Evolutionary conservation across 768 basidiomycete genomes (phyloP), one percentile per base, ranked within the genome.

Genomic region (Kwoniella pini): DNA sequence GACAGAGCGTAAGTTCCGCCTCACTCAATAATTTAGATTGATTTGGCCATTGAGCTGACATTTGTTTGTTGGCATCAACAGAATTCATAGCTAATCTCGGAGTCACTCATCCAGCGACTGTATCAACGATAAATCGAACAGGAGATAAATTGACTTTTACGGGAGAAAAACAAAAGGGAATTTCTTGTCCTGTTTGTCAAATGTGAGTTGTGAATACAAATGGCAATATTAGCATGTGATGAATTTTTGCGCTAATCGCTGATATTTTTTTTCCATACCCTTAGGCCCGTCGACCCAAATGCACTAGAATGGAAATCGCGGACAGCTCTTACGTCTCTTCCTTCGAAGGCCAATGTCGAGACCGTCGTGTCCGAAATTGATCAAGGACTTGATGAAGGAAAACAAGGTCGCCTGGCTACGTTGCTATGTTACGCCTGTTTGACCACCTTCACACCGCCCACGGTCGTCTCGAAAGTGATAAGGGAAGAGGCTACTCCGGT

Each of bases 81-180:
- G 77, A 72, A 52, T 78, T 78, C 59, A 73, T 78, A 46, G 69
- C 69, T 21, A 66, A 64, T 27, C 57, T 78, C 13, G 65, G 62
- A 28, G 70, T 69, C 3, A 71, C 73, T 10, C 77, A 78, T 58
- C 77, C 77, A 3, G 64, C 73, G 4, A 78, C 77, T 6, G 77
- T 78, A n/a, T 78, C 77, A 4, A 78, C 77, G 15, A 78, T 78
- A 28, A 70, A 68, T 43, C 60, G 74, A 30, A 78, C 77, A 5
- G 77, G 77, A 2, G 75, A 76, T 43, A 78, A 78, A 49, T 66
- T 78, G 17, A 64, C 68, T 17, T 78, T 76, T 58, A 53, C 68
- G 10, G 72, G 75, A 4, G 43, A 60, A 26, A 38, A 30, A 3
- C 56, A 57, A 30, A 11, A 52, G 12, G 45, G 50, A 2, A 51